These are phyloP conservation scores for Ciborinia camelliae DNA, from an alignment of 2,329 filamentous ascomycete genomes.

Conservation along the genomic window DNA sequence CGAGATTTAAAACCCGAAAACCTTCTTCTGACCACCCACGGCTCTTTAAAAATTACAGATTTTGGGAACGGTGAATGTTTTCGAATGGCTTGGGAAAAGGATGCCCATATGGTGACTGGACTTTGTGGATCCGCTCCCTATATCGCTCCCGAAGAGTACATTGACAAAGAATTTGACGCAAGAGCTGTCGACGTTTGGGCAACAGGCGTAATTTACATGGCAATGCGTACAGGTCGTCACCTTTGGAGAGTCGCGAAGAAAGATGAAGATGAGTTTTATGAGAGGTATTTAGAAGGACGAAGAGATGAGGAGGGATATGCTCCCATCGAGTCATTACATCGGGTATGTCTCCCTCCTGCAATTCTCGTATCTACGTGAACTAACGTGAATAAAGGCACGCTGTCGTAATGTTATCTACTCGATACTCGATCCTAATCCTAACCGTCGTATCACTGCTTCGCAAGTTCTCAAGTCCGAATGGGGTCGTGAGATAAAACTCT, in stretches of 20 bases:
- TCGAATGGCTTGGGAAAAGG: conserved; percentile 98
- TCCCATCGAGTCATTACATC: conserved; percentile 90
- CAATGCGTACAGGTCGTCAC: conserved; percentile 94
- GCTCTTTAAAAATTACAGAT: conserved; percentile 94
- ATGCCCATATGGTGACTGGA: conserved; percentile 96
- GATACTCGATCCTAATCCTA: conserved; percentile 91
- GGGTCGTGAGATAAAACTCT: conserved; percentile 96
- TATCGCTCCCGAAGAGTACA: conserved; percentile 95
- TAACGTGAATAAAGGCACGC: conserved; percentile 62
- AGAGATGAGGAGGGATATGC: conserved; percentile 94
- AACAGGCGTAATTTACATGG: conserved; percentile 99
- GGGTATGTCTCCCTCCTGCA: conserved; percentile 52
- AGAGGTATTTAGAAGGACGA: conserved; percentile 86
- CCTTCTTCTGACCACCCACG: conserved; percentile 85
- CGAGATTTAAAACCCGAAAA: conserved; percentile 97
- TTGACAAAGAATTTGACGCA: conserved; percentile 92
- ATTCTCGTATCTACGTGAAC: conserved; percentile 12
- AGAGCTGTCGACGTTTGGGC: conserved; percentile 98
- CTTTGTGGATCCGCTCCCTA: conserved; percentile 96
- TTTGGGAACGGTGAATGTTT: conserved; percentile 99
- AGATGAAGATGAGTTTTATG: conserved; percentile 96
- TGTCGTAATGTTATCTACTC: conserved; percentile 99
- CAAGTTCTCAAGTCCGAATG: conserved; percentile 98
- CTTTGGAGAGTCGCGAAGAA: conserved; percentile 96
- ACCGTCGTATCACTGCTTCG: conserved; percentile 87